Conservation (phyloP, 768 basidiomycete genomes). For the Gyrodon lividus region DNA sequence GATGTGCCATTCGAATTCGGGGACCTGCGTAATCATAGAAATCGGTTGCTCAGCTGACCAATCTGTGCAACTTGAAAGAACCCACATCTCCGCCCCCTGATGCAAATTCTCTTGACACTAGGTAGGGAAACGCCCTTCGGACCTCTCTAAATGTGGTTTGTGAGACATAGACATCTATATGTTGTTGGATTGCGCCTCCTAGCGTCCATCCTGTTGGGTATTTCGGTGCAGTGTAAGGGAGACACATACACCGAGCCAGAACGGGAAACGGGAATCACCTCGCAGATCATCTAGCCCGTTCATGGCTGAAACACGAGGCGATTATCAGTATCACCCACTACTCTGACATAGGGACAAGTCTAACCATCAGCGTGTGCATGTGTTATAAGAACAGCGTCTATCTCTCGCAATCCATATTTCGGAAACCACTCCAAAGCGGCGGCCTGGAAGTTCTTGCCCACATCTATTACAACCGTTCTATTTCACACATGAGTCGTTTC, state of each 20-base stretch:
- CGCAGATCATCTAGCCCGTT: conserved; percentile 89
- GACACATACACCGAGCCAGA: neutral
- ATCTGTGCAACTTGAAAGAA: neutral
- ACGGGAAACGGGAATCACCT: conserved; percentile 41
- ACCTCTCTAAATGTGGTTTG: conserved; percentile 64
- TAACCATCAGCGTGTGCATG: conserved; percentile 84
- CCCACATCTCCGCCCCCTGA: conserved; percentile 79
- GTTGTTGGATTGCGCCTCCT: conserved; percentile 56
- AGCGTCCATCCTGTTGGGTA: conserved; percentile 70
- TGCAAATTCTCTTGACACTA: conserved; percentile 70
- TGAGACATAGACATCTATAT: conserved; percentile 76
- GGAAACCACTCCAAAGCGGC: conserved; percentile 61
- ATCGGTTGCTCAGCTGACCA: conserved; percentile 2
- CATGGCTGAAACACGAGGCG: conserved; percentile 52
- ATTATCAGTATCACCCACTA: conserved; percentile 1
- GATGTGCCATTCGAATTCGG: conserved; percentile 81
- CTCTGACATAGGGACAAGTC: conserved; percentile 2
- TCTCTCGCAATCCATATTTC: conserved; percentile 66
- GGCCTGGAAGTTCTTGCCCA: conserved; percentile 78
- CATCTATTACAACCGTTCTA: conserved; percentile 81
- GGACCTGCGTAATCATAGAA: conserved; percentile 49
- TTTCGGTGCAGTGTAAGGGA: conserved; percentile 1
- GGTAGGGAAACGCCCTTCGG: conserved; percentile 75
- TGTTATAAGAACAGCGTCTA: conserved; percentile 78
- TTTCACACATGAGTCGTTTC: neutral